Evolutionary conservation across 345 rosid species (phyloP).

Genomic region (Ceriops zippeliana): DNA sequence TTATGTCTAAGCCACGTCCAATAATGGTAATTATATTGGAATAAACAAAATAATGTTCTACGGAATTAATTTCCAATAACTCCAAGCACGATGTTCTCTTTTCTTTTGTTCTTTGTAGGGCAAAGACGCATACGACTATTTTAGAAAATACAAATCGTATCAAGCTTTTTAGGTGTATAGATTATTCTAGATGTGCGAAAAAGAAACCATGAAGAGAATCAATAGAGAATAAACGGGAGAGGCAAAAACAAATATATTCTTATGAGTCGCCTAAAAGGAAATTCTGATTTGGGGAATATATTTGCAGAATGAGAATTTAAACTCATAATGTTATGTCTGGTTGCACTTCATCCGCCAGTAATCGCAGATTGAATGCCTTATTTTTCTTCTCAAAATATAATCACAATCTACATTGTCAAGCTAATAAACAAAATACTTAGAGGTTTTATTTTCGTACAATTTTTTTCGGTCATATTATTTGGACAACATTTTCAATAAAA

Average conservation of each 20-base stretch:
- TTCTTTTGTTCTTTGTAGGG: background rate
- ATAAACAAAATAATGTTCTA: no score
- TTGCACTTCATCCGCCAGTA: background rate
- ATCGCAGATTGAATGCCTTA: no score
- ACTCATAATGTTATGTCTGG: background rate
- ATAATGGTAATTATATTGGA: no score
- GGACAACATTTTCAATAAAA: no score
- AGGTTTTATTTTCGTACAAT: no score
- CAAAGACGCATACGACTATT: conserved; percentile 16
- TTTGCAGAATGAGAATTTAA: conserved; percentile 1
- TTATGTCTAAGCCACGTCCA: no score
- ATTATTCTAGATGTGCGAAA: conserved; percentile 30
- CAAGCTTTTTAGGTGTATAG: conserved; percentile 21
- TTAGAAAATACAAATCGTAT: conserved; percentile 14
- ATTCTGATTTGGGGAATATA: conserved; percentile 36
- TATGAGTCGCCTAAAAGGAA: conserved; percentile 17
- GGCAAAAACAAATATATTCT: conserved; percentile 12
- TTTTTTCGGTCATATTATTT: no score
- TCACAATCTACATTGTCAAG: no score
- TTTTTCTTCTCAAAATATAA: no score
- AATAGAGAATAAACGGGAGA: background rate
- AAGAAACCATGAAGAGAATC: conserved; percentile 15
- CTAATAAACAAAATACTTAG: no score
- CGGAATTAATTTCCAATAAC: background rate
- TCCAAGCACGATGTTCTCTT: background rate